Percentiles rank a stretch among this genome's conserved stretches.
phyloP scores from a whole-genome alignment of 192 early-diverging fungal species.

The Podila clonocystis region DNA sequence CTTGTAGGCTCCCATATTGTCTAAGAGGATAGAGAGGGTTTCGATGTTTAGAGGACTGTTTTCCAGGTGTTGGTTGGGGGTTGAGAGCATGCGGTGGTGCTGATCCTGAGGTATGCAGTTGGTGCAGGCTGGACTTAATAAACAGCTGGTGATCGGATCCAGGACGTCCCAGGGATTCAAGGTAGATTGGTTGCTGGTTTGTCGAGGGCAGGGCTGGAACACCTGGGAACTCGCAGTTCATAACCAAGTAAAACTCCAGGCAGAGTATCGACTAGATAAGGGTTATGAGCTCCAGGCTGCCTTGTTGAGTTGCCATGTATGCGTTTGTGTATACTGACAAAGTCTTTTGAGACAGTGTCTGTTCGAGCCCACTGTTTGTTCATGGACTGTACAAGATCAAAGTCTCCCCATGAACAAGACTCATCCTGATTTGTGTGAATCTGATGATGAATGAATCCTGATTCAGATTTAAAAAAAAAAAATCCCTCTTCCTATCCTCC shows the following conservation, averaged over 20 bases:
- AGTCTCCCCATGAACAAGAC: slow-evolving; percentile 1
- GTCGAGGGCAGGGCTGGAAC: not conserved
- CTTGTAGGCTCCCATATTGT: slow-evolving; percentile 77
- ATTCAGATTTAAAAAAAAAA: slow-evolving; percentile 1
- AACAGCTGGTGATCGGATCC: too few relatives aligned
- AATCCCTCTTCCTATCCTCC: not conserved
- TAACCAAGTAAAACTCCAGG: too few relatives aligned
- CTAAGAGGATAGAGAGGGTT: not conserved
- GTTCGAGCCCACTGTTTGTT: not conserved
- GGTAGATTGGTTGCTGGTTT: not conserved
- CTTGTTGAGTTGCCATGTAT: too few relatives aligned
- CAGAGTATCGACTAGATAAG: not conserved
- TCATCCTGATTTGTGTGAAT: not conserved
- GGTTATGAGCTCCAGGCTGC: not conserved
- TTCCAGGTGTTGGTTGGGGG: too few relatives aligned
- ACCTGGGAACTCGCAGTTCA: not conserved
- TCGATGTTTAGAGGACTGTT: not conserved
- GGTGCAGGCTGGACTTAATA: too few relatives aligned
- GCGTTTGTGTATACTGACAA: too few relatives aligned
- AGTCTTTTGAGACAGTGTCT: too few relatives aligned
- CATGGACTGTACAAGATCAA: slow-evolving; percentile 1
- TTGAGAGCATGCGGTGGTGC: too few relatives aligned
- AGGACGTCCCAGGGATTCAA: too few relatives aligned
- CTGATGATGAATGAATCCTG: not conserved
- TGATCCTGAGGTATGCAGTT: too few relatives aligned